Evolutionary conservation across 2,329 filamentous ascomycete genomes (phyloP), one percentile per base, ranked within the genome.

Genomic region (Colletotrichum zoysiae): DNA sequence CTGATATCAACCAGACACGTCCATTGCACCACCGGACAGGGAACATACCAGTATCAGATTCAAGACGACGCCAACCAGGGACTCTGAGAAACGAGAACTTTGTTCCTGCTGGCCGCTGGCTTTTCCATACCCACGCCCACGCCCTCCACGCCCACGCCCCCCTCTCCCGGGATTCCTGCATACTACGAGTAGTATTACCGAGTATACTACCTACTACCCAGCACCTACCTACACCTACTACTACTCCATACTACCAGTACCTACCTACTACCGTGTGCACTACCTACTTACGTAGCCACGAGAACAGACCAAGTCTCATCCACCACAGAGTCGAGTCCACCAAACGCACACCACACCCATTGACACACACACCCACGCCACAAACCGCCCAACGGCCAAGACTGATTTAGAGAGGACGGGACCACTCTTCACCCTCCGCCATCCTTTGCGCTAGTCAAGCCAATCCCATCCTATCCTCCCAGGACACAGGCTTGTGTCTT

Each of bases 401-500:
- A 53, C 33, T n/a, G 35, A 56, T 51, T 35, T n/a, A 46, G 56
- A 63, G 35, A 62, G 33, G 46, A 53, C 23, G 60, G 51, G 65
- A 64, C 69, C 65, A 71, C 69, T 71, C 67, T 70, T 68, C 65
- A 63, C 69, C 33, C 65, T 50, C 64, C 38, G 35, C 65, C 59
- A 48, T 64, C 65, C 63, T 30, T 44, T 68, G 65, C 65, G 69
- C 69, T 71, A 71, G 65, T 71, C 69, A 69, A 71, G 69, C 68
- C 69, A 68, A 69, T 59, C 65, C 60, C 35, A 38, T 55, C 46
- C 60, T 63, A 14, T 14, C n/a, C n/a, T n/a, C n/a, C n/a, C 44
- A 56, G 16, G 40, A 51, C 40, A 51, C 51, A 12, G 56, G 59
- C 69, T 59, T 59, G 69, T 64, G 59, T 69, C 69, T 61, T 56